Evolutionary conservation across 164 flowering plant genomes (phyloP).

Genomic region (Magnolia changhungtana): DNA sequence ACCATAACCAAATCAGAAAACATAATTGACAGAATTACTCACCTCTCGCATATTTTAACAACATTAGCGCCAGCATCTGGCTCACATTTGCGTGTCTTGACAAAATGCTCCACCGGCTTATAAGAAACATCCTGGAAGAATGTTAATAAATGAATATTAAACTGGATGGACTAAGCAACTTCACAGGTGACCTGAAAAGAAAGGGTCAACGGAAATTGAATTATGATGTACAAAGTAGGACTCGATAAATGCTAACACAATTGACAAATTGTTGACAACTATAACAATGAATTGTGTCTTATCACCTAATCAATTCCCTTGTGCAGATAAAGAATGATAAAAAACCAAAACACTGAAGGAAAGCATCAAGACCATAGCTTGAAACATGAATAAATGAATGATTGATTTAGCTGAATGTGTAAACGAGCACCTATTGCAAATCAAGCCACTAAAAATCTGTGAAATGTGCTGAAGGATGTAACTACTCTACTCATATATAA

Average conservation of each 20-base stretch:
- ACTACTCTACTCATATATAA: too few relatives aligned
- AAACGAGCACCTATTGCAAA: background rate
- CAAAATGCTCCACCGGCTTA: slow-evolving; percentile 68
- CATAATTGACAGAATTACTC: slow-evolving; percentile 17
- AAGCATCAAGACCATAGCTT: background rate
- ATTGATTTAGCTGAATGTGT: background rate
- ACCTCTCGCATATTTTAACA: slow-evolving; percentile 79
- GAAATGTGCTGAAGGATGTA: too few relatives aligned
- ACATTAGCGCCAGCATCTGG: slow-evolving; percentile 68
- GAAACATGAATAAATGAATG: background rate
- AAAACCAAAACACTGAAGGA: background rate
- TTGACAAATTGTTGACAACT: background rate
- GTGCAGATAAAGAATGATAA: background rate
- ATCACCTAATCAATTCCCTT: background rate
- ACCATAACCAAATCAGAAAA: background rate
- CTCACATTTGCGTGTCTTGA: slow-evolving; percentile 78
- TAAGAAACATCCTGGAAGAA: slow-evolving; percentile 74
- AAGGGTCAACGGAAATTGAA: background rate
- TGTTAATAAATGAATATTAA: background rate
- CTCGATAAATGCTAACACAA: background rate
- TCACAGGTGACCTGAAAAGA: background rate
- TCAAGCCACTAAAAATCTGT: too few relatives aligned
- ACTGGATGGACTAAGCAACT: background rate
- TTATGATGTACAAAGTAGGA: background rate
- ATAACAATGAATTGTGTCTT: background rate